Evolutionary conservation across 2,329 filamentous ascomycete species (phyloP).

Genomic region (Aspergillus nomiae): DNA sequence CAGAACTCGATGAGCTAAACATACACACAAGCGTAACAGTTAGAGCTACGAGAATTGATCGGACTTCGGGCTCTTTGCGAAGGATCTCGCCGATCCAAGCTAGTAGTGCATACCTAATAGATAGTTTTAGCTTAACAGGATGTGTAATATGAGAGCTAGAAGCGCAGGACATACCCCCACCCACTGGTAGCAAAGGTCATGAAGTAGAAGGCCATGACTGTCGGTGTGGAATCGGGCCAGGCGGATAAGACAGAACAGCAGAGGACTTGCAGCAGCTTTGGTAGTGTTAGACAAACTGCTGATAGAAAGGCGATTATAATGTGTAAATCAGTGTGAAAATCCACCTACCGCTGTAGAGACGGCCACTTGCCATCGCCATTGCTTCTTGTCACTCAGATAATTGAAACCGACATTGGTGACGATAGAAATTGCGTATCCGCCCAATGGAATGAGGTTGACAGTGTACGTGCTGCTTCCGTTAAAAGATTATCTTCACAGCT

Average conservation of each 20-base stretch:
- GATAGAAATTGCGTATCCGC: constrained; percentile 21
- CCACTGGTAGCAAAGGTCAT: constrained; percentile 22
- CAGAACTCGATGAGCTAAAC: not conserved
- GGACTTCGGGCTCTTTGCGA: constrained; percentile 19
- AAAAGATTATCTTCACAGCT: not conserved
- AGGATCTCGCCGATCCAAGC: constrained; percentile 22
- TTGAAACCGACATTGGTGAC: constrained; percentile 20
- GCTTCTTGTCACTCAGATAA: constrained; percentile 21
- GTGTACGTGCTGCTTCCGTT: constrained; percentile 17
- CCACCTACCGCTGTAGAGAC: constrained; percentile 12
- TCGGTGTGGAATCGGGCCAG: constrained; percentile 12
- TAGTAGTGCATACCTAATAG: constrained; percentile 15
- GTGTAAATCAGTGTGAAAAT: not conserved
- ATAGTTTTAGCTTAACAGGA: not conserved
- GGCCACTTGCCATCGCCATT: constrained; percentile 21
- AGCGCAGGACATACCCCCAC: constrained; percentile 10
- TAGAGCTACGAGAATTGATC: constrained; percentile 20
- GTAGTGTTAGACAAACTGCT: not conserved
- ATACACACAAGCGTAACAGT: constrained; percentile 22
- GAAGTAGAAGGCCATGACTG: constrained; percentile 22
- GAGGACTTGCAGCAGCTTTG: constrained; percentile 10
- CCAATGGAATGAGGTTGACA: constrained; percentile 24
- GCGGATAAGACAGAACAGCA: constrained; percentile 11
- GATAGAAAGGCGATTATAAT: not conserved
- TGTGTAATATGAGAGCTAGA: not conserved